Evolutionary conservation across 768 basidiomycete species (phyloP), one percentile per base, ranked within the genome.

Genomic region (Daedalea quercina): DNA sequence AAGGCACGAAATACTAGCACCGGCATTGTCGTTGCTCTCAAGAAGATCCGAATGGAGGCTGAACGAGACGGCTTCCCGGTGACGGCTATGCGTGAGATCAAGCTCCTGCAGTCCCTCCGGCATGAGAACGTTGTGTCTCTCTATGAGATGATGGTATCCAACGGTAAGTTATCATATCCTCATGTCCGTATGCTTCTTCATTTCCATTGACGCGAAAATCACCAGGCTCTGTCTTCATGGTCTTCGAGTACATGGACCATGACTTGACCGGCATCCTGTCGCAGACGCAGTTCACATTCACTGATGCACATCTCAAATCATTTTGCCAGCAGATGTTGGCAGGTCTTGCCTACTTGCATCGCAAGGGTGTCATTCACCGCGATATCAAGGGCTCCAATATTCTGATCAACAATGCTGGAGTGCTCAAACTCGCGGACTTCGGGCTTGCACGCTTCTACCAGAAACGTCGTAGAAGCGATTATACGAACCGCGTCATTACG

Each of bases 311-410:
- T 68, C 76, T 98, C 40, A 99, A 99, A 75, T 96, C 94, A 0
- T 79, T 99, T 48, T 94, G 89, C 65, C 80, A 84, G 56, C 96
- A 99, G 70, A 96, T 99, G 90, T 84, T 99, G 41, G 79, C 84
- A 9, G 96, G 96, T 1, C 75, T 99, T 34, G 88, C 89, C 22
- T 98, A 98, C 69, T 82, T 99, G 28, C 96, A 99, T 67, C 88
- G 87, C 67, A 91, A 93, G 64, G 89, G 90, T 3, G 91, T 99
- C 56, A 90, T 99, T 52, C 96, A 99, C 67, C 86, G 96, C 19
- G 96, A 99, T 69, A 93, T 99, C 70, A 99, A 99, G 68, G 95
- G 96, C 19, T 96, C 94, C 4, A 99, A 99, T 65, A 99, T 99
- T 62, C 74, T 99, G 23, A 75, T 99, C 55, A 93, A 91, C 62